A percentile compares a stretch with the other conserved stretches of the same genome.
These are phyloP conservation scores for Fraxinus americana DNA, from an alignment of 257 asterid genomes.

Conservation along the genomic window DNA sequence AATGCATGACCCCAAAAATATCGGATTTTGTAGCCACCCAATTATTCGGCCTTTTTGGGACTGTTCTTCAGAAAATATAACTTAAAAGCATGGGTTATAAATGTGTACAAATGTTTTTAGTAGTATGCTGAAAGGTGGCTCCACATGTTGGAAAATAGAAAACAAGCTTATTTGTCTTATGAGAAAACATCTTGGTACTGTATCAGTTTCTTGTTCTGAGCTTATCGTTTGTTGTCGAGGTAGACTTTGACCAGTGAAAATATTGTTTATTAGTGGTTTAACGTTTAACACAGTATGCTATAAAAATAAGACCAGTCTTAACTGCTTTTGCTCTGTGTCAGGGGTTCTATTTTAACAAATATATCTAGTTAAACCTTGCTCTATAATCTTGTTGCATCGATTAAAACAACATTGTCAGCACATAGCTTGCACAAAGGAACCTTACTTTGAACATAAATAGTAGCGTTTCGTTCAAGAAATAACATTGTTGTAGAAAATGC, in stretches of 20 bases:
- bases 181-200: not conserved
- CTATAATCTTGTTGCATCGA: not conserved
- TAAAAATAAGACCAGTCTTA: not conserved
- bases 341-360: not conserved
- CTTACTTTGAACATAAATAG: not conserved
- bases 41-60: not conserved
- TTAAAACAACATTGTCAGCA: not conserved
- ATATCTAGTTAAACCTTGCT: not conserved
- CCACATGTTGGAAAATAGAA: conserved; percentile 1
- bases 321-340: not conserved
- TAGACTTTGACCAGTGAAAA: not conserved
- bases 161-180: not conserved
- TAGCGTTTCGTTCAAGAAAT: not conserved
- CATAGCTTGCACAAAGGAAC: not conserved
- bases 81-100: not conserved
- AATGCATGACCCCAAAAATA: not conserved
- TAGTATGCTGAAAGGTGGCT: not conserved
- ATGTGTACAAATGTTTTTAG: not conserved
- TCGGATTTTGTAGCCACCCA: not conserved
- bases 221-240: not conserved
- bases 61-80: not conserved
- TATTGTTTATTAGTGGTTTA: no score
- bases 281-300: not conserved
- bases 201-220: not conserved
- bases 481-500: no score